A percentile compares a stretch with the other conserved stretches of the same genome.
phyloP scores from a whole-genome alignment of 192 early-diverging fungal genomes.

The Coemansia javaensis region DNA sequence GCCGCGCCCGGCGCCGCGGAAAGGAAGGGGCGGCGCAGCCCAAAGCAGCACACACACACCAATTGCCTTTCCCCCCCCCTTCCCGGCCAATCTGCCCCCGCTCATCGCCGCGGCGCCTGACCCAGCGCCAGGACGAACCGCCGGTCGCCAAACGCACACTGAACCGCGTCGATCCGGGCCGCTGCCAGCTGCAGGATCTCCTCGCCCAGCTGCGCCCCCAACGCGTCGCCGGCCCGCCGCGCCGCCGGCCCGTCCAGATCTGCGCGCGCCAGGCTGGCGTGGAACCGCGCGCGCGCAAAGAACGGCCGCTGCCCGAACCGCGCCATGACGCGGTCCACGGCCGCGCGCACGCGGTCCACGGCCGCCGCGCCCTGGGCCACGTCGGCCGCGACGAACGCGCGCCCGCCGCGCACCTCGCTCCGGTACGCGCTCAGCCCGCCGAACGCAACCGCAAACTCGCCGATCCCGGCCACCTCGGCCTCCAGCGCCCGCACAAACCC shows the following conservation, averaged over 20 bases:
- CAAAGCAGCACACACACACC: too few relatives aligned
- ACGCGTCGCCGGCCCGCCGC: conserved; percentile 5
- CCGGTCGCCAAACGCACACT: conserved; percentile 36
- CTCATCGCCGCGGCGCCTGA: too few relatives aligned
- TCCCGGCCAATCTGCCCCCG: too few relatives aligned
- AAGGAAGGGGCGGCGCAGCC: too few relatives aligned
- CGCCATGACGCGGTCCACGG: conserved; percentile 35
- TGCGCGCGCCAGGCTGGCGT: conserved; percentile 30
- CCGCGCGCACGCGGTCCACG: conserved; percentile 12
- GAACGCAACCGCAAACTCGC: conserved; percentile 24
- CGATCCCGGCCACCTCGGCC: neutral
- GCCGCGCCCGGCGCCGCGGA: too few relatives aligned
- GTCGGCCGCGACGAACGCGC: conserved; percentile 35
- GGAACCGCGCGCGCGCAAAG: conserved; percentile 36
- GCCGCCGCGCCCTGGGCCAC: conserved; percentile 19
- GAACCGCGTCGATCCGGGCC: conserved; percentile 31
- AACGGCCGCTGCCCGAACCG: conserved; percentile 30
- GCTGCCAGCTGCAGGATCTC: conserved; percentile 31
- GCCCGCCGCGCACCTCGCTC: conserved; percentile 25
- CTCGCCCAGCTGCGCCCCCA: conserved; percentile 32
- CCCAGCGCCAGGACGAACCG: conserved; percentile 20
- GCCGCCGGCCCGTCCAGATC: conserved; percentile 4
- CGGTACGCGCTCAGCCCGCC: conserved; percentile 12
- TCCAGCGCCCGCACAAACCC: conserved; percentile 25
- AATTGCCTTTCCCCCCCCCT: too few relatives aligned